phyloP scores from a whole-genome alignment of 495 filamentous ascomycete genomes.

The Antarctomyces pellizariae region DNA sequence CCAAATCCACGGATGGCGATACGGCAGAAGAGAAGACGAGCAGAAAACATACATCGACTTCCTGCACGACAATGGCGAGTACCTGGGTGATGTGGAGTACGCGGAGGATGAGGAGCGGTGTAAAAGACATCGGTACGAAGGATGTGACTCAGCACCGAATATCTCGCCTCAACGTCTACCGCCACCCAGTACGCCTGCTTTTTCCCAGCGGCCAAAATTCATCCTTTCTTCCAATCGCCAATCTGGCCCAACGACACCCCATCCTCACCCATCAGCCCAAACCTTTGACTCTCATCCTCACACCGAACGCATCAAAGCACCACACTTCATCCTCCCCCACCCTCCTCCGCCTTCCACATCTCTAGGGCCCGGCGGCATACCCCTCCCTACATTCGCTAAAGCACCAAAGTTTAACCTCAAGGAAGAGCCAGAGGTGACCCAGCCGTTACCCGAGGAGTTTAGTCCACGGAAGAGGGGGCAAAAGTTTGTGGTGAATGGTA shows the following conservation, averaged over 20 bases:
- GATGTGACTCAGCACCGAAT: no score
- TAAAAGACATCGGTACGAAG: no score
- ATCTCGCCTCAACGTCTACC: conserved; percentile 4
- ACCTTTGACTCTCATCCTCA: conserved; percentile 2
- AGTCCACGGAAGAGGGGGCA: conserved; percentile 11
- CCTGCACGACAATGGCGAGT: no score
- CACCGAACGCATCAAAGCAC: conserved; percentile 4
- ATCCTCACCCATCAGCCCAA: conserved; percentile 6
- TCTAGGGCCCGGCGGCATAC: neutral
- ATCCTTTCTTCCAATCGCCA: no score
- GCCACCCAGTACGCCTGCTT: no score
- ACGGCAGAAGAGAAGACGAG: conserved; percentile 1
- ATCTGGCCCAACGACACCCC: no score
- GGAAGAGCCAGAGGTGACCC: conserved; percentile 4
- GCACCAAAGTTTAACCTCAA: conserved; percentile 8
- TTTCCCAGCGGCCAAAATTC: no score
- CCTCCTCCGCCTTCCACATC: conserved; percentile 4
- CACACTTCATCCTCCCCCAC: conserved; percentile 7
- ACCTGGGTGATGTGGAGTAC: no score
- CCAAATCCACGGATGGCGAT: no score
- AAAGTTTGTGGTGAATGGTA: conserved; percentile 11
- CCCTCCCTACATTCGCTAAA: conserved; percentile 8
- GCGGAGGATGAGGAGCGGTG: no score
- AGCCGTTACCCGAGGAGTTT: conserved; percentile 12
- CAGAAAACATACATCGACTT: neutral